Base-by-base conservation (phyloP, 306 rosid genomes). In the Dryas drummondii region DNA sequence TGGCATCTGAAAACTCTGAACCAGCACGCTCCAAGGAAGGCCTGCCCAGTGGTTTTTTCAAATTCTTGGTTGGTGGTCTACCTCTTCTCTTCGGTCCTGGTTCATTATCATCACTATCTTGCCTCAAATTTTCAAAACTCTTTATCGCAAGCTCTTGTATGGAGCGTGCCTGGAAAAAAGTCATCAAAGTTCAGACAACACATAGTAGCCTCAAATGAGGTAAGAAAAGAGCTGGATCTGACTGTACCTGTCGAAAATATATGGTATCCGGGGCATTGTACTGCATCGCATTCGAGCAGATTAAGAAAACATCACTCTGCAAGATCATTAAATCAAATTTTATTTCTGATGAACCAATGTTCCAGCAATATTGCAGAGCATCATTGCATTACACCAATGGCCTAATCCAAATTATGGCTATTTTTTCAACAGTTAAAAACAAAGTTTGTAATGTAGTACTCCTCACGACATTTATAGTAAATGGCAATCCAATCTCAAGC, bases 221-320 rank as follows among this genome's bases (percentile, higher is more conserved):
- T 19, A 68, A 57, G 15, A 48, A 42, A 47, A 55, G 22, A 68
- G 73, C 42, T 56, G 37, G 71, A 57, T 37, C 32, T 54, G 55
- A 87, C 58, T 74, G 68, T 77, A 89, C 94, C 94, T 89, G 94
- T 72, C 94, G 82, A 73, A 85, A 87, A 67, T 89, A 89, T 78
- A 89, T 81, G 46, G 94, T 89, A 73, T 89, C 91, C 0, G 94
- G 91, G 8, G 94, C 66, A 80, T 89, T 89, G 76, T 89, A 89
- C 80, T 89, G 89, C 94, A 89, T 89, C n/a, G 91, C 94, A 51
- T 89, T 89, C 11, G 90, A 74, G 79, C 91, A 85, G 62, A 89
- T 87, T 82, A 89, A 83, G 77, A 66, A 78, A 12, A 89, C 70
- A 58, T 89, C 94, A 79, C 82, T 82, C 94, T 89, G 89, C 87